Conservation (phyloP, 495 filamentous ascomycete species). For the Trichodelitschia bisporula region DNA sequence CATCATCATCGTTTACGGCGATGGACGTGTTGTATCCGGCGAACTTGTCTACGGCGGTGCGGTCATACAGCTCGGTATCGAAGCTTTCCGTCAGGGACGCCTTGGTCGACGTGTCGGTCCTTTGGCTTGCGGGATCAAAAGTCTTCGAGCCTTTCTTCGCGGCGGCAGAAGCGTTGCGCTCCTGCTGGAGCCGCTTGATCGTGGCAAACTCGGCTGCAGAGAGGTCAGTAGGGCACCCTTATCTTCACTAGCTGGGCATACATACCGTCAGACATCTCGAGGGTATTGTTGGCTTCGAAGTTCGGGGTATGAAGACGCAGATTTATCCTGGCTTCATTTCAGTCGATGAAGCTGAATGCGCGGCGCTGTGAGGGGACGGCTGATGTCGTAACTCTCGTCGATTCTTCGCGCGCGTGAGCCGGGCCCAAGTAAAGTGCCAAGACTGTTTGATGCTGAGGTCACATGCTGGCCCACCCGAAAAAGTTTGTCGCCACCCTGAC, state of each 20-base stretch:
- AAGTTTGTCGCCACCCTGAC: no score
- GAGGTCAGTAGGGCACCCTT: constrained; percentile 8
- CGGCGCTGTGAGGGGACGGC: no score
- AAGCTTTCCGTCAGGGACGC: constrained; percentile 83
- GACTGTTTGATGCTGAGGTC: no score
- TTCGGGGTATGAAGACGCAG: no score
- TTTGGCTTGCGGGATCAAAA: constrained; percentile 69
- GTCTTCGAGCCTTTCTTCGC: constrained; percentile 68
- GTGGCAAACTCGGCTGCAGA: constrained; percentile 51
- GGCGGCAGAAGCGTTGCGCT: constrained; percentile 71
- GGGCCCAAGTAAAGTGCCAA: no score
- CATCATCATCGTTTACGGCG: constrained; percentile 51
- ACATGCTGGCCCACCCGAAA: no score
- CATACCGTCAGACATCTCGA: constrained; percentile 37
- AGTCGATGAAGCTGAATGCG: no score
- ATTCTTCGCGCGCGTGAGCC: no score
- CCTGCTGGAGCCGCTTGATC: constrained; percentile 61
- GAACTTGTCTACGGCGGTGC: constrained; percentile 56
- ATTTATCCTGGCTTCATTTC: no score
- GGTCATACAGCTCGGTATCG: constrained; percentile 82
- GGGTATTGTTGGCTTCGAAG: no score
- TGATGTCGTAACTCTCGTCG: no score
- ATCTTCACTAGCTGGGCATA: constrained; percentile 1
- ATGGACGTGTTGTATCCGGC: constrained; percentile 82
- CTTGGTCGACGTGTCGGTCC: constrained; percentile 78